Evolutionary conservation across 768 basidiomycete species (phyloP).

Genomic region (Phallus indusiatus): DNA sequence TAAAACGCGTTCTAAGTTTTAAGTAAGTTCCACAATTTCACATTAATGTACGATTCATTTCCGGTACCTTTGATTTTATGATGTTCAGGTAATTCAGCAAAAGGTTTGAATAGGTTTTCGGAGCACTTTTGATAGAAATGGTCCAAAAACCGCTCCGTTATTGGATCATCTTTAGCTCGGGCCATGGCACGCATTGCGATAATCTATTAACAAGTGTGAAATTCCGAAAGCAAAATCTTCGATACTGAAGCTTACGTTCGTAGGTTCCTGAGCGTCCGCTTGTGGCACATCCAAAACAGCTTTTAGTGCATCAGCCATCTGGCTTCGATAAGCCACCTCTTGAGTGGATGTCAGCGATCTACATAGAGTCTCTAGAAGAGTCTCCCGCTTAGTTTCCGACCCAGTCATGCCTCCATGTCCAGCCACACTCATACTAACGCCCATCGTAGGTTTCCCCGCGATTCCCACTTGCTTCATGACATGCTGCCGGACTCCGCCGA

Average conservation of each 20-base stretch:
- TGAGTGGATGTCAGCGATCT: conserved; percentile 67
- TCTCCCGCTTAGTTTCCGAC: conserved; percentile 42
- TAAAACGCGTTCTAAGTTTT: conserved; percentile 48
- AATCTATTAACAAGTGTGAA: background rate
- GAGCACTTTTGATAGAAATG: conserved; percentile 88
- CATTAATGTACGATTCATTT: conserved; percentile 10
- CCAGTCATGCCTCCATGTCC: conserved; percentile 48
- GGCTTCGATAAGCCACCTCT: conserved; percentile 83
- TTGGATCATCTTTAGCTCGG: conserved; percentile 71
- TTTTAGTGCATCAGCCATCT: conserved; percentile 81
- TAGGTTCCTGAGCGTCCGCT: conserved; percentile 17
- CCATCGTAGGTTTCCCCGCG: background rate
- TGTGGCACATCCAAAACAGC: conserved; percentile 72
- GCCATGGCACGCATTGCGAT: conserved; percentile 36
- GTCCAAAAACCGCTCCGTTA: conserved; percentile 82
- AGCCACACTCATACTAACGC: conserved; percentile 56
- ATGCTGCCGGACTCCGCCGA: conserved; percentile 76
- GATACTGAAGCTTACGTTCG: conserved; percentile 3
- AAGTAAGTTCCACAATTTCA: conserved; percentile 6
- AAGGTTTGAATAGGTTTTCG: conserved; percentile 70
- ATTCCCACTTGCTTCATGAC: conserved; percentile 63
- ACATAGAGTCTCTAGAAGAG: conserved; percentile 68
- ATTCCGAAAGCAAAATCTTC: background rate
- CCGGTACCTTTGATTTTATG: conserved; percentile 37
- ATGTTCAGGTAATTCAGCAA: conserved; percentile 65